Evolutionary conservation across 2,329 filamentous ascomycete genomes (phyloP).

Genomic region (Xylariaceae sp.): DNA sequence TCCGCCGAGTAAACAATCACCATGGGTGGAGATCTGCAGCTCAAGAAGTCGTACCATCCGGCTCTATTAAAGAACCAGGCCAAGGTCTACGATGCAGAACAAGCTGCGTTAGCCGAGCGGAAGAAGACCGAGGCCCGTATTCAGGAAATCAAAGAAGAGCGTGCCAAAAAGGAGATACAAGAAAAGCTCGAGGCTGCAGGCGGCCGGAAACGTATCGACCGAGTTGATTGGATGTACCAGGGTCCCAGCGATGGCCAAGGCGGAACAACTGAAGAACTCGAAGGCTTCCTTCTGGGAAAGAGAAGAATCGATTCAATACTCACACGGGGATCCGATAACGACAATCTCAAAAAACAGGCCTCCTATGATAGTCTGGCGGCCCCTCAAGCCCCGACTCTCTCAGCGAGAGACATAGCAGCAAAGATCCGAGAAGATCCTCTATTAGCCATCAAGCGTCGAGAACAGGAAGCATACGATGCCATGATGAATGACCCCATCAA

Average conservation of each 20-base stretch:
- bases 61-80: constrained; percentile 84
- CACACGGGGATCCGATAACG: constrained; percentile 72
- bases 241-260: constrained; percentile 72
- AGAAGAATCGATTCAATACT: constrained; percentile 79
- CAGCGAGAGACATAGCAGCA: constrained; percentile 68
- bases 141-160: constrained; percentile 91
- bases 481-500: constrained; percentile 74
- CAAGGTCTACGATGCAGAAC: constrained; percentile 72
- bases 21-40: constrained; percentile 80
- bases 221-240: constrained; percentile 98
- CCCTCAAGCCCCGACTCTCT: constrained; percentile 60
- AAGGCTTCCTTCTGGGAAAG: constrained; percentile 89
- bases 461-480: constrained; percentile 72
- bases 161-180: constrained; percentile 86
- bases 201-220: constrained; percentile 70
- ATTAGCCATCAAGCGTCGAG: constrained; percentile 86
- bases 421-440: constrained; percentile 91
- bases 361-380: constrained; percentile 56
- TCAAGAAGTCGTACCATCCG: constrained; percentile 95
- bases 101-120: constrained; percentile 83
- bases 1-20: constrained; percentile 41
- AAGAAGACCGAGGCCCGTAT: constrained; percentile 88
- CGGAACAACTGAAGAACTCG: constrained; percentile 82
- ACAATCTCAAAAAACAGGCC: constrained; percentile 73
- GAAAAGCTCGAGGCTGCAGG: constrained; percentile 83